Base-by-base conservation (phyloP, 1,284 basidiomycete genomes). In the Ceratobasidium sp. region DNA sequence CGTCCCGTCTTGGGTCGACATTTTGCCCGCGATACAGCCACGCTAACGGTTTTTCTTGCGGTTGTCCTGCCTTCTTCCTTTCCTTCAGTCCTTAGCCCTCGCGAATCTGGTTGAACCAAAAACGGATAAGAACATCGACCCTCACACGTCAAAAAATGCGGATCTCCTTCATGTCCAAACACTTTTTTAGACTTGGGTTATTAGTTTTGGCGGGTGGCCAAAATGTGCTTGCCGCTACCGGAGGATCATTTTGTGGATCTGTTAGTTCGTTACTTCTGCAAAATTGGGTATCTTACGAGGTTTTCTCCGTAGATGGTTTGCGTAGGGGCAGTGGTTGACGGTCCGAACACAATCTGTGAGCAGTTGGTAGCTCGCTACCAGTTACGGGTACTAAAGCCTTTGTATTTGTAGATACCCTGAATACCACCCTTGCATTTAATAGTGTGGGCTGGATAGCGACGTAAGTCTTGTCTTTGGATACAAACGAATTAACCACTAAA, bases 381-480 rank as follows among this genome's bases (percentile, higher is more conserved):
- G n/a, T 6, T 37, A 74, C 28, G n/a, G n/a, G 58, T 45, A 5
- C 39, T 63, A 13, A 64, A 51, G 4, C 28, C 3, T 20, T 17
- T 33, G 61, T 26, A 42, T 23, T 47, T 28, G 17, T 47, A 78
- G 77, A 73, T 39, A 69, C 69, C 28, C 75, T 78, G 49, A 76
- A 64, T 17, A 71, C 77, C 2, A 76, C 65, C 20, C 31, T 74
- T 33, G 23, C 45, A 4, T 76, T 66, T 39, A 65, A 39, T 4
- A 39, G 63, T 26, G 31, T 78, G 4, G 77, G 77, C 20, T 78
- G 77, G 77, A 78, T 78, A 66, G 77, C 77, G 6, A 49, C 73
- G 76, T 77, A 39, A 31, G 76, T 74, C 15, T 61, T 58, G 28
- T 17, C 7, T 8, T n/a, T 49, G 17, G 3, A 23, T 17, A 26